Evolutionary conservation across 1,284 basidiomycete species (phyloP), one percentile per base, ranked within the genome.

Genomic region (Leccinum angustisporum): DNA sequence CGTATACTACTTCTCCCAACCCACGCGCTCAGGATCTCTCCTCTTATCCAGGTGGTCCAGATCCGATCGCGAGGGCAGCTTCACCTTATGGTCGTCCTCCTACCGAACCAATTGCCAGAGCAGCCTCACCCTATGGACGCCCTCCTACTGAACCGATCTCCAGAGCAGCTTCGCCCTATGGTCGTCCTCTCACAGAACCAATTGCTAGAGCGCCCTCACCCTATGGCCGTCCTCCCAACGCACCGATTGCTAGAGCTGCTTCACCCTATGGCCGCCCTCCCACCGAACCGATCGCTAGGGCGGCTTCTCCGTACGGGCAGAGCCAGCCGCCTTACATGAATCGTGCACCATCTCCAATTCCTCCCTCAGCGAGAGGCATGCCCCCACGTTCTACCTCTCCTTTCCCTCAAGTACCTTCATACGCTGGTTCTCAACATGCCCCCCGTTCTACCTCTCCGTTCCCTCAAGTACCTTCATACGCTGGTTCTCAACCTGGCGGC

Each of bases 381-480:
- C 69, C 70, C 55, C 77, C 60, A 61, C n/a, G n/a, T n/a, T n/a
- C n/a, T n/a, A n/a, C n/a, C n/a, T n/a, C n/a, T n/a, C n/a, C n/a
- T n/a, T n/a, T n/a, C n/a, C n/a, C n/a, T n/a, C n/a, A n/a, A n/a
- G n/a, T n/a, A n/a, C n/a, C n/a, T n/a, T n/a, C n/a, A n/a, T n/a
- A n/a, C n/a, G n/a, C n/a, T n/a, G n/a, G n/a, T n/a, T n/a, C n/a
- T n/a, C n/a, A n/a, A n/a, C n/a, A n/a, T n/a, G n/a, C n/a, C n/a
- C n/a, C n/a, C n/a, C 61, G 70, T 55, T 61, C 71, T 43, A 66
- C 71, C 63, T 65, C 80, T 75, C 60, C 78, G 71, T 67, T 79
- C 76, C 63, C 78, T 54, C 74, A 73, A 38, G 75, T 71, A 30
- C 73, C 72, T 14, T 77, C 76, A 8, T 78, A 74, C 59, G 64